Base-by-base conservation (phyloP, 2,329 filamentous ascomycete genomes). In the Ceratocystis lukuohia region DNA sequence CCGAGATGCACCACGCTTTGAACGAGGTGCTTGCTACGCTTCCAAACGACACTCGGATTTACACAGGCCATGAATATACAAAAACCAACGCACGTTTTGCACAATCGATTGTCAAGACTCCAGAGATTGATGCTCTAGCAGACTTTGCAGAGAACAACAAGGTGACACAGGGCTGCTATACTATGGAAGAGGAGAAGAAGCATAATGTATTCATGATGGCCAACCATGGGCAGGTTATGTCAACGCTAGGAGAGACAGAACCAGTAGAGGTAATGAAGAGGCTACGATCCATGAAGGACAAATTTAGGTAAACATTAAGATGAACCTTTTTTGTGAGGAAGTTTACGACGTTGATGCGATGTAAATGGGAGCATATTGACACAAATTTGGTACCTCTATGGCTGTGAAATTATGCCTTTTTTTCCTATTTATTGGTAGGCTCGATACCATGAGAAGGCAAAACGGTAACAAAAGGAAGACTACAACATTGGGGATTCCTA, bases 161-260 rank as follows among this genome's bases (percentile, higher is more conserved):
- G 76, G 84, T 96, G 77, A 97, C 94, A 1, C 92, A 96, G 75
- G 94, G 94, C 61, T 89, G 91, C 73, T 97, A 96, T 72, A 99
- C 93, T 0, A 97, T 99, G 75, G 92, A 88, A 0, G 91, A 99
- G 73, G 94, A 99, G 77, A 97, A 97, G 89, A 79, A 89, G 77
- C 91, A 97, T 75, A 99, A 99, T 72, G 90, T 96, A 1, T 99
- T 99, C 73, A 97, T 99, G 94, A 84, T 89, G 70, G 82, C 95
- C 45, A 80, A 88, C 71, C 88, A 96, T 71, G 88, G 91, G 0
- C 84, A 83, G 69, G 87, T 99, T 65, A 90, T 95, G 73, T 88
- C 91, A 76, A 87, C 83, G 10, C 94, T 91, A 0, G 91, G 91
- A 53, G 85, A 91, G 77, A 90, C 84, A 0, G 84, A 92, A 50